Percentiles rank a stretch among this genome's conserved stretches.
Conservation (phyloP, 2,329 filamentous ascomycete genomes). For the Malbranchea cinnamomea region DNA sequence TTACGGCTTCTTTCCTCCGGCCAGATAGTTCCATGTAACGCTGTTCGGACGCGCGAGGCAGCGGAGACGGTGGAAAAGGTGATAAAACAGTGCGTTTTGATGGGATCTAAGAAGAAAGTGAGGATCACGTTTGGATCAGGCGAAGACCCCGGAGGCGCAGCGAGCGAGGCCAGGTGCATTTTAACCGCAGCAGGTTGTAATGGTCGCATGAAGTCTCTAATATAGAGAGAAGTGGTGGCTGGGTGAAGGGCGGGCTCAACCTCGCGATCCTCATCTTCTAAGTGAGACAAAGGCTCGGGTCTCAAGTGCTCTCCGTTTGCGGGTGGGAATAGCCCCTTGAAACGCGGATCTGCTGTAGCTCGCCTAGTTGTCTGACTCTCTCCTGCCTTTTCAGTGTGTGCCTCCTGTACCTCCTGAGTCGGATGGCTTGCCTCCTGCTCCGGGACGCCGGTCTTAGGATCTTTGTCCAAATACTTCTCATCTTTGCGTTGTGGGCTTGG, state of each 20-base stretch:
- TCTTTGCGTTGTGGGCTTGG: too few relatives aligned
- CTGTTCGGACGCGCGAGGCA: slow-evolving; percentile 60
- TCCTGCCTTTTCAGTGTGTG: slow-evolving; percentile 13
- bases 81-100: slow-evolving; percentile 78
- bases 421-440: slow-evolving; percentile 5
- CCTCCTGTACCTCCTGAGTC: slow-evolving; percentile 3
- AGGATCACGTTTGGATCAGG: slow-evolving; percentile 43
- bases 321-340: slow-evolving; percentile 33
- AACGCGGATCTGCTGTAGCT: slow-evolving; percentile 28
- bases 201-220: slow-evolving; percentile 79
- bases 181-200: slow-evolving; percentile 54
- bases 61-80: slow-evolving; percentile 53
- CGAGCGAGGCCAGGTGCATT: slow-evolving; percentile 54
- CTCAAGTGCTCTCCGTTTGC: slow-evolving; percentile 14
- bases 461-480: too few relatives aligned
- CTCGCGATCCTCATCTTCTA: slow-evolving; percentile 23
- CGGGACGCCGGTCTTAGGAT: not conserved
- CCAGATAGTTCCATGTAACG: slow-evolving; percentile 68
- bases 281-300: slow-evolving; percentile 15
- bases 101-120: slow-evolving; percentile 64
- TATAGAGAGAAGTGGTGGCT: slow-evolving; percentile 67
- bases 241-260: slow-evolving; percentile 50
- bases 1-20: slow-evolving; percentile 76
- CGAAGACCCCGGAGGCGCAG: slow-evolving; percentile 40
- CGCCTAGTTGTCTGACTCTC: slow-evolving; percentile 16